Evolutionary conservation across 2,329 filamentous ascomycete genomes (phyloP).

Genomic region (Geosmithia putterillii): DNA sequence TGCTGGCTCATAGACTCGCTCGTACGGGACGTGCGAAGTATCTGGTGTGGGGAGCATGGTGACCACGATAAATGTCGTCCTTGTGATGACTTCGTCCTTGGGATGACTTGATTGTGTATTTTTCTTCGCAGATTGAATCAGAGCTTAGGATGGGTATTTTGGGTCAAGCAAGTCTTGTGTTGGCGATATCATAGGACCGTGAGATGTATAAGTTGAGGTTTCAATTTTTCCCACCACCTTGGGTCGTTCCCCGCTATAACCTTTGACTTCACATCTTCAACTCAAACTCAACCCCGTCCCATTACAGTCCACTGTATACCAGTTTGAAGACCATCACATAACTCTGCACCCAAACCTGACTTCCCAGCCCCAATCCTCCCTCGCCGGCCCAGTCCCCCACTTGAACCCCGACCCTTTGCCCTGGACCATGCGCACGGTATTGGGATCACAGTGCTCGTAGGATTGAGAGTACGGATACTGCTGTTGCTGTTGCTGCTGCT

Average conservation of each 20-base stretch:
- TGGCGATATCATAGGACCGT: no score
- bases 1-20: constrained; percentile 84
- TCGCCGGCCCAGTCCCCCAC: constrained; percentile 32
- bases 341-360: constrained; percentile 8
- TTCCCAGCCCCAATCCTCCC: constrained; percentile 22
- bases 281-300: no score
- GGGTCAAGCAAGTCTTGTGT: no score
- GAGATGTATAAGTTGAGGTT: no score
- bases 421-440: constrained; percentile 32
- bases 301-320: no score
- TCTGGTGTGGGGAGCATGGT: constrained; percentile 86
- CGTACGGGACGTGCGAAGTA: constrained; percentile 81
- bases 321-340: background rate
- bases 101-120: background rate
- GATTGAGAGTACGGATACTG: no score
- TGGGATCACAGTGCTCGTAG: constrained; percentile 32
- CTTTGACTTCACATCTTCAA: no score
- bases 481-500: no score
- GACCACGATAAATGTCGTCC: constrained; percentile 39
- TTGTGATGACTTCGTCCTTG: background rate
- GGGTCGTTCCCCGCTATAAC: no score
- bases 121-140: background rate
- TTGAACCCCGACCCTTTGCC: constrained; percentile 29
- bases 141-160: no score
- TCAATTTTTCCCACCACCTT: no score